A percentile compares a stretch with the other conserved stretches of the same genome.
Evolutionary conservation across 1,284 basidiomycete genomes (phyloP).

Genomic region (Austropuccinia psidii): DNA sequence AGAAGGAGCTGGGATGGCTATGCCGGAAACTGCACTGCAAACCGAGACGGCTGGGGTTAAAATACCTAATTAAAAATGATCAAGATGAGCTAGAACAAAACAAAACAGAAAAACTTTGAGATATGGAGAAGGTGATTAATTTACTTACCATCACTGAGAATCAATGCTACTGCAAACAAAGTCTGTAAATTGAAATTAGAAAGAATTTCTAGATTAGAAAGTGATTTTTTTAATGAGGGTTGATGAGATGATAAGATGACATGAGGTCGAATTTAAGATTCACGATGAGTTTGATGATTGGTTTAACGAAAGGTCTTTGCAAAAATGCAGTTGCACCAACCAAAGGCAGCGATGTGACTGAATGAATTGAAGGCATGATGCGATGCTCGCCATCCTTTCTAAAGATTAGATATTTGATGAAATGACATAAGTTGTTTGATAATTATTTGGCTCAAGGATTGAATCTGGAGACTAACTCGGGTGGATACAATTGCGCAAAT

Average conservation of each 20-base stretch:
- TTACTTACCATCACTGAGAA: slow-evolving; percentile 36
- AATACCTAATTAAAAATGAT: slow-evolving; percentile 15
- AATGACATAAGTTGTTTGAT: background rate
- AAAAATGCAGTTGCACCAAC: slow-evolving; percentile 27
- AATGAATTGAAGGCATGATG: slow-evolving; percentile 24
- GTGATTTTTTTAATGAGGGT: too few relatives aligned
- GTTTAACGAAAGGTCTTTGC: slow-evolving; percentile 17
- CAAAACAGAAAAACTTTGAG: background rate
- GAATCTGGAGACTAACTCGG: slow-evolving; percentile 23
- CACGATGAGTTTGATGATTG: slow-evolving; percentile 27
- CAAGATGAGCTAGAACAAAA: background rate
- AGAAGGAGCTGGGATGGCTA: slow-evolving; percentile 56
- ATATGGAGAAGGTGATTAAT: background rate
- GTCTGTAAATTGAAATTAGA: background rate
- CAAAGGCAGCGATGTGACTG: background rate
- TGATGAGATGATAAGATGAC: too few relatives aligned
- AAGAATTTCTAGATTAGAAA: too few relatives aligned
- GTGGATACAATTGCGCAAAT: slow-evolving; percentile 35
- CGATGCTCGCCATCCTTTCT: slow-evolving; percentile 22
- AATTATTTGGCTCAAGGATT: background rate
- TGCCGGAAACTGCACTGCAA: slow-evolving; percentile 60
- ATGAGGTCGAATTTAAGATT: background rate
- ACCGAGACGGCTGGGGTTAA: slow-evolving; percentile 62
- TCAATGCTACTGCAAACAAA: slow-evolving; percentile 35
- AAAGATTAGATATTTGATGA: background rate